phyloP scores from a whole-genome alignment of 169 alveolate genomes.

The Plasmodium falciparum region DNA sequence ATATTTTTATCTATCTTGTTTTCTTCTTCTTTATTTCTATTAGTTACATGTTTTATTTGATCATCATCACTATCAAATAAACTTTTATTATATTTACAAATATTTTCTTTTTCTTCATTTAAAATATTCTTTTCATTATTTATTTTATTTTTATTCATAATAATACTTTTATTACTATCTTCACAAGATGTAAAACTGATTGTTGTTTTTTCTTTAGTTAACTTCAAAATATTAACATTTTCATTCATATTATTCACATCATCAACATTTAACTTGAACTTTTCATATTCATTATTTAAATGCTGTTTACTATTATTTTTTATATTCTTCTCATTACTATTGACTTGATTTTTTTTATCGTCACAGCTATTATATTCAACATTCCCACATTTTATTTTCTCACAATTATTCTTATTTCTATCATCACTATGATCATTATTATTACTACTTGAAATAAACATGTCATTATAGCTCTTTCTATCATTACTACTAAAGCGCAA shows the following conservation, averaged over 20 bases:
- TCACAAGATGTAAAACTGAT: neutral
- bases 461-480: too few relatives aligned
- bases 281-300: neutral
- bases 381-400: neutral
- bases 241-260: neutral
- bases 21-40: too few relatives aligned
- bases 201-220: neutral
- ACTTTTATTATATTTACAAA: neutral
- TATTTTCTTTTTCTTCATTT: neutral
- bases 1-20: too few relatives aligned
- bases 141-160: neutral
- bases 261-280: neutral
- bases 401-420: neutral
- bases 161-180: neutral
- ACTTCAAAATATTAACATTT: neutral
- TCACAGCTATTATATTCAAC: neutral
- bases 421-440: neutral
- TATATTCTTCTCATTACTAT: neutral
- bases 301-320: neutral
- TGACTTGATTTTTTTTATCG: neutral
- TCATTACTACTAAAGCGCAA: too few relatives aligned
- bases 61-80: too few relatives aligned
- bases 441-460: too few relatives aligned
- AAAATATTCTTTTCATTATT: neutral
- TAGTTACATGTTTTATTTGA: too few relatives aligned